A percentile compares a stretch with the other conserved stretches of the same genome.
These are phyloP conservation scores for Uronychia setigera DNA, from an alignment of 73 alveolate genomes.

Conservation along the genomic window DNA sequence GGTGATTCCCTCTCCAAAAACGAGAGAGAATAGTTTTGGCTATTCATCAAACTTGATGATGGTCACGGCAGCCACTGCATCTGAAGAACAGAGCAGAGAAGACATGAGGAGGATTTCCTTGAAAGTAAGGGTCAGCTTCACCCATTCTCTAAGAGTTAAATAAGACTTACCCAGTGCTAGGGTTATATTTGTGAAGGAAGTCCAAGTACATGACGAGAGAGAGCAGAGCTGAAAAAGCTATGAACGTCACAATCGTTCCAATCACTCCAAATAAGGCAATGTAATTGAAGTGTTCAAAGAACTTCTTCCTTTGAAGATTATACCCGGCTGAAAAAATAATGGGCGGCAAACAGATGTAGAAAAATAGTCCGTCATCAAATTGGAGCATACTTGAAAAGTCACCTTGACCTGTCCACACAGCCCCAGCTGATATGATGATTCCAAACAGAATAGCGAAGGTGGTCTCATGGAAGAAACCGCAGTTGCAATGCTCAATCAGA, in stretches of 20 bases:
- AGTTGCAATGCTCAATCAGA: constrained; percentile 4
- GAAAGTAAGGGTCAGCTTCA: neutral
- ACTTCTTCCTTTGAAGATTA: constrained; percentile 84
- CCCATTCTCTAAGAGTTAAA: neutral
- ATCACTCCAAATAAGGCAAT: constrained; percentile 93
- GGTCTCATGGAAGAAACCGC: constrained; percentile 29
- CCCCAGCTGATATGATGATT: constrained; percentile 16
- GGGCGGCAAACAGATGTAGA: constrained; percentile 87
- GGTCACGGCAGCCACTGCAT: constrained; percentile 92
- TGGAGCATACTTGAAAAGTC: neutral
- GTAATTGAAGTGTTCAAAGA: constrained; percentile 92
- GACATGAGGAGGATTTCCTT: neutral
- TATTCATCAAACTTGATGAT: constrained; percentile 83
- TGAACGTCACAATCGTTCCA: constrained; percentile 76
- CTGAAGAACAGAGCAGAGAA: constrained; percentile 82
- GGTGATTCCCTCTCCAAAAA: constrained; percentile 97
- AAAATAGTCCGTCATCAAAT: constrained; percentile 25
- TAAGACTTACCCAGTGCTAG: constrained; percentile 10
- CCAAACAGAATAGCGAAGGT: constrained; percentile 25
- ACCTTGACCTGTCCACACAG: neutral
- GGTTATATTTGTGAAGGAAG: neutral
- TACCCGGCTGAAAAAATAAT: constrained; percentile 91
- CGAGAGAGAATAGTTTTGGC: constrained; percentile 90
- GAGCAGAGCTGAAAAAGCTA: constrained; percentile 78
- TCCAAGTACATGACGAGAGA: constrained; percentile 70